Evolutionary conservation across 441 rosid species (phyloP).

Genomic region (Croton laevigatus): DNA sequence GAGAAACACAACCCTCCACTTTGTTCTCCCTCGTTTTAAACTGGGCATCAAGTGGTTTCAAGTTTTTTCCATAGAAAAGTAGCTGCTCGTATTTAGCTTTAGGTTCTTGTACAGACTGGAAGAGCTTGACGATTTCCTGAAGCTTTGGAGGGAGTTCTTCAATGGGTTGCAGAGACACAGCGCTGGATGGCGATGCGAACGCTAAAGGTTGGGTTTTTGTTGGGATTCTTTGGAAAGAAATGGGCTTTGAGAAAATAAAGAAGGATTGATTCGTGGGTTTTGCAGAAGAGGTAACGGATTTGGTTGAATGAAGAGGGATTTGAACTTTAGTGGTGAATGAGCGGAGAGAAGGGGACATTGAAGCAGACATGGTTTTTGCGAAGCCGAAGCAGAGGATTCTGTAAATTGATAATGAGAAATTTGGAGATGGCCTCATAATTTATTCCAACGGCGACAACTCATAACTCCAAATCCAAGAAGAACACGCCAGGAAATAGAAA

Average conservation of each 20-base stretch:
- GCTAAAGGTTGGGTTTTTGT: slow-evolving; percentile 17
- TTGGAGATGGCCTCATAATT: background rate
- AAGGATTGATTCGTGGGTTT: slow-evolving; percentile 31
- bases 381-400: background rate
- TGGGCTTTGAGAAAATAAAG: slow-evolving; percentile 31
- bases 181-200: slow-evolving; percentile 32
- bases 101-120: slow-evolving; percentile 61
- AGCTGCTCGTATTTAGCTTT: slow-evolving; percentile 86
- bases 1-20: slow-evolving; percentile 89
- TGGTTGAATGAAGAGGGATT: slow-evolving; percentile 6
- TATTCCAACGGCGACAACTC: background rate
- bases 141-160: slow-evolving; percentile 87
- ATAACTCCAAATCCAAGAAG: background rate
- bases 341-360: slow-evolving; percentile 33
- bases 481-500: background rate
- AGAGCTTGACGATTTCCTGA: slow-evolving; percentile 57
- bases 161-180: slow-evolving; percentile 53
- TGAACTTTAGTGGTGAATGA: slow-evolving; percentile 33
- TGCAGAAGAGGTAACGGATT: slow-evolving; percentile 5
- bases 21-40: slow-evolving; percentile 76
- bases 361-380: slow-evolving; percentile 6
- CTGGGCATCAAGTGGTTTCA: slow-evolving; percentile 56
- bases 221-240: slow-evolving; percentile 48
- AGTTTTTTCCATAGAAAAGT: slow-evolving; percentile 73
- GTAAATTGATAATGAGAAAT: too few species aligned